Conservation (phyloP, 495 filamentous ascomycete genomes). For the Clavariopsis aquatica region DNA sequence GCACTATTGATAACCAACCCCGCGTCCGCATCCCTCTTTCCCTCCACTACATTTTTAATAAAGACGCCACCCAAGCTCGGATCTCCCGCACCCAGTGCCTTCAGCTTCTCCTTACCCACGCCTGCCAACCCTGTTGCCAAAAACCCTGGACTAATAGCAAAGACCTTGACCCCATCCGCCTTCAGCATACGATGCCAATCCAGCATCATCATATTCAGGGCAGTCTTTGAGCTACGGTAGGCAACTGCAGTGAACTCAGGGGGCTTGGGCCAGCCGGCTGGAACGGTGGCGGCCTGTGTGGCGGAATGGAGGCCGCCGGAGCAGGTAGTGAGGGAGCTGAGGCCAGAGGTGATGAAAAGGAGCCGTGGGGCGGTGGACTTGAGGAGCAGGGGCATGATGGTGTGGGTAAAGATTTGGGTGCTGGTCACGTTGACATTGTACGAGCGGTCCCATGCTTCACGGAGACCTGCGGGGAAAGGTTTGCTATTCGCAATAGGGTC, state of each 20-base stretch:
- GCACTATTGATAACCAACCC: conserved; percentile 20
- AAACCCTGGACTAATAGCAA: conserved; percentile 28
- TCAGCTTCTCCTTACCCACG: conserved; percentile 15
- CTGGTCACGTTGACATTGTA: conserved; percentile 29
- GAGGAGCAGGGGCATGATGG: conserved; percentile 32
- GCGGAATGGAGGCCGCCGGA: not conserved
- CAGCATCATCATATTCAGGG: conserved; percentile 34
- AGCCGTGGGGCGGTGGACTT: conserved; percentile 26
- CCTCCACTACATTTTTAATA: conserved; percentile 29
- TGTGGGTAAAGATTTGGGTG: conserved; percentile 28
- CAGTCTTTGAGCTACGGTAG: conserved; percentile 30
- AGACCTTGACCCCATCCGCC: conserved; percentile 30
- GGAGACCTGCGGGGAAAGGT: conserved; percentile 16
- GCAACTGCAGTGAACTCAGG: not conserved
- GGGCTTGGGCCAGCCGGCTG: conserved; percentile 29
- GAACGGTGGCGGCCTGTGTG: not conserved
- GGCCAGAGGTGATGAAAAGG: conserved; percentile 34
- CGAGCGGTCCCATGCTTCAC: conserved; percentile 26
- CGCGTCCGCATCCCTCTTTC: conserved; percentile 24
- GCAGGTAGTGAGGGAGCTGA: conserved; percentile 23
- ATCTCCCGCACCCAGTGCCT: conserved; percentile 28
- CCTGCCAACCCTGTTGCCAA: conserved; percentile 29
- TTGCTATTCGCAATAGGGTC: conserved; percentile 12
- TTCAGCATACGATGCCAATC: conserved; percentile 29
- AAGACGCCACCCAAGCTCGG: conserved; percentile 19